Conservation (phyloP, 148 eudicot species). For the Rhododendron ovatum region DNA sequence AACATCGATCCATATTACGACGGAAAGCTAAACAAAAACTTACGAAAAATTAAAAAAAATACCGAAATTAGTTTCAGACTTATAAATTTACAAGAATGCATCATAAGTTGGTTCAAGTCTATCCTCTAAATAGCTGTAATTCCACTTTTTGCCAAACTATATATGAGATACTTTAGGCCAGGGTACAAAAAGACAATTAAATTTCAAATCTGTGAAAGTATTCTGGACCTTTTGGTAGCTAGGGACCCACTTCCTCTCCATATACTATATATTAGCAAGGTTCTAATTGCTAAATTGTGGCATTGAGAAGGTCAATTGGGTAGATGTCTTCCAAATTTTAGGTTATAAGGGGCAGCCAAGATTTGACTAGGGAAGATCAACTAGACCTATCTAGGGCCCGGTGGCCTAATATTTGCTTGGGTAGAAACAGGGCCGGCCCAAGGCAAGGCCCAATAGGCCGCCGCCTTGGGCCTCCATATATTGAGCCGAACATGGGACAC, state of each 20-base stretch:
- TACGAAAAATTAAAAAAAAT: no score
- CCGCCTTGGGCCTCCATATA: no score
- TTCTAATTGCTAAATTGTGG: not conserved
- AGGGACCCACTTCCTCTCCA: not conserved
- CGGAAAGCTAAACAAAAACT: no score
- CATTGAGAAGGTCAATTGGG: not conserved
- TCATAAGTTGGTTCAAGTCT: not conserved
- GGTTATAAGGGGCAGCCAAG: not conserved
- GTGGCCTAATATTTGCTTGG: not conserved
- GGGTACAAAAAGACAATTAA: not conserved
- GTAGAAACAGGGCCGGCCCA: not conserved
- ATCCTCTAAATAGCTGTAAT: not conserved
- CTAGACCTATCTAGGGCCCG: not conserved
- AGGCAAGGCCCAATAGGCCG: no score
- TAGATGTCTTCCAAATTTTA: not conserved
- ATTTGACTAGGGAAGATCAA: not conserved
- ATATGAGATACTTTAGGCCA: not conserved
- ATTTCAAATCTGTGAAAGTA: not conserved
- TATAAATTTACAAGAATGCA: no score
- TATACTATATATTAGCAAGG: no score
- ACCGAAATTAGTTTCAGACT: no score
- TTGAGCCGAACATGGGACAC: no score
- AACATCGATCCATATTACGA: no score
- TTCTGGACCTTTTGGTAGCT: not conserved
- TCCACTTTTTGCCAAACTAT: not conserved